Evolutionary conservation across 1,139 yeast species (phyloP), one percentile per base, ranked within the genome.

Genomic region (Geotrichum carabidarum): DNA sequence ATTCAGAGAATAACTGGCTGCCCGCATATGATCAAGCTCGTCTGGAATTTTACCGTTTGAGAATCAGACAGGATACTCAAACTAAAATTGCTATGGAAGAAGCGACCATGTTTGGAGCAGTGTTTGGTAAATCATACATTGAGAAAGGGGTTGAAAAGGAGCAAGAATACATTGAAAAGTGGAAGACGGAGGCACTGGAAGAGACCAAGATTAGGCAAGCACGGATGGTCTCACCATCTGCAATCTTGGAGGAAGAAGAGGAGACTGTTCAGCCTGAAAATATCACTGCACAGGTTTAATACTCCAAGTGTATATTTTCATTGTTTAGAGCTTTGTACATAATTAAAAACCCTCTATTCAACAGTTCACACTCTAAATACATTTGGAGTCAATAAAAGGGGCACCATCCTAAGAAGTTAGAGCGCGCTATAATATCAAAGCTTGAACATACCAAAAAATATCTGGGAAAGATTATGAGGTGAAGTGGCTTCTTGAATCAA

Each of bases 1-100:
- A 70, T 17, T 65, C 71, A 27, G 68, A 73, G 32, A 65, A 73
- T 50, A 65, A 75, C 18, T 73, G 84, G 63, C 68, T 76, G 32
- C 81, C 81, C 34, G 95, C 96, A 0, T 93, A 93, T 67, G 94
- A 88, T 65, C 79, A 80, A 63, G 91, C 99, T 2, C 78, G 96
- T 62, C 82, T 80, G 61, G 98, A 94, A 70, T 93, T 88, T 67
- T 93, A 93, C 71, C 78, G 85, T 62, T 75, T 88, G 57, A 81
- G 97, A 68, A 87, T 90, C 79, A 82, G 84, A 59, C 88, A 88
- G 66, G 96, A 91, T 67, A 76, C 88, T 63, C 84, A 83, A 65
- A 77, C 80, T 56, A 82, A 83, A 54, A 85, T 93, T 3, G 80
- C 90, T 3, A 78, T 77, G 58, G 99, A 93, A 76, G 97, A 93